These are phyloP conservation scores for Ramaria sp. DNA, from an alignment of 768 basidiomycete species.

Conservation along the genomic window DNA sequence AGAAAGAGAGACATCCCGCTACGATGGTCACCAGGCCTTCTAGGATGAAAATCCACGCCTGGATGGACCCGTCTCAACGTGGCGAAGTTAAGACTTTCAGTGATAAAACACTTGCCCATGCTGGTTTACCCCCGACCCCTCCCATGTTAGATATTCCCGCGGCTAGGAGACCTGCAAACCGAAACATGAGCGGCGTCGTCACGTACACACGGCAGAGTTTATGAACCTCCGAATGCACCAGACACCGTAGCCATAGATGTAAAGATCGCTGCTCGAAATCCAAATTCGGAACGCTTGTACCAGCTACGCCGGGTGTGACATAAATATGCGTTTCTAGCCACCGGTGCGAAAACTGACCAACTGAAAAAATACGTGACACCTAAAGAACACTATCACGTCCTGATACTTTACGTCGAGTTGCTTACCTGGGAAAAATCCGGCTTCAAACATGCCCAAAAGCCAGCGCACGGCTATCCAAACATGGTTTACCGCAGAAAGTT, in stretches of 20 bases:
- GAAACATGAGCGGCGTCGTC: conserved; percentile 28
- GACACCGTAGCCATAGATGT: conserved; percentile 73
- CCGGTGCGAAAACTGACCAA: not conserved
- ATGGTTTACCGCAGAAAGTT: not conserved
- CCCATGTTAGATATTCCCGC: conserved; percentile 62
- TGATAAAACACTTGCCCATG: conserved; percentile 23
- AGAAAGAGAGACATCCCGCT: conserved; percentile 57
- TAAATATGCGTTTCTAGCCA: not conserved
- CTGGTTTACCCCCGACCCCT: conserved; percentile 50
- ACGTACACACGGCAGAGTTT: conserved; percentile 11
- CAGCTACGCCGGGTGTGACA: conserved; percentile 33
- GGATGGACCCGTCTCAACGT: not conserved
- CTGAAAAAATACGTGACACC: conserved; percentile 9
- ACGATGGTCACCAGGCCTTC: conserved; percentile 60
- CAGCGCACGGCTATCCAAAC: conserved; percentile 9
- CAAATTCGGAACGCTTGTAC: conserved; percentile 73
- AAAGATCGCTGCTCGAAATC: conserved; percentile 60
- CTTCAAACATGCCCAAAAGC: conserved; percentile 45
- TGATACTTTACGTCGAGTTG: no score
- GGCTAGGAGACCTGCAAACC: conserved; percentile 36
- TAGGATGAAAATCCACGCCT: conserved; percentile 67
- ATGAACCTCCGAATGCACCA: conserved; percentile 52
- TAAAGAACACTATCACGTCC: not conserved
- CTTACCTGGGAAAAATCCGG: conserved; percentile 42
- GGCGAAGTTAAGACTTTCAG: not conserved